Evolutionary conservation across 139 green algal species (phyloP).

Genomic region (Chlamydomonas eustigma): DNA sequence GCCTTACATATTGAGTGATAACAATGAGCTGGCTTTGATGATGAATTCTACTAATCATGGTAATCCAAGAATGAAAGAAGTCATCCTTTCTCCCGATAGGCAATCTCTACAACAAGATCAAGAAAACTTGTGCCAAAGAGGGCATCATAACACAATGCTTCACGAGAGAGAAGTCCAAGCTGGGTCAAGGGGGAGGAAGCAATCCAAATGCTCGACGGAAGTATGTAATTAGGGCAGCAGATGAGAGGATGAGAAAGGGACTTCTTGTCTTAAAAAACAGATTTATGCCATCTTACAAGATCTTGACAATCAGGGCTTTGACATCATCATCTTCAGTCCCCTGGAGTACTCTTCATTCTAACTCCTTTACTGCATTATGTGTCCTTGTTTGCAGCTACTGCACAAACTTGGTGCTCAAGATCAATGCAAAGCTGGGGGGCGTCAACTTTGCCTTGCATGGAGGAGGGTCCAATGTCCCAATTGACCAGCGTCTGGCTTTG

Average conservation of each 20-base stretch:
- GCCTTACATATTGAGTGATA: background rate
- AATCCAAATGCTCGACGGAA: background rate
- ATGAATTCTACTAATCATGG: background rate
- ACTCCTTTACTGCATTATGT: background rate
- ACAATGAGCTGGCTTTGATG: background rate
- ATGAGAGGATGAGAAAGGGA: no score
- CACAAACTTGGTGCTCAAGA: constrained; percentile 39
- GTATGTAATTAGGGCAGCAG: background rate
- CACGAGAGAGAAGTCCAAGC: background rate
- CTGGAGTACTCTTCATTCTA: background rate
- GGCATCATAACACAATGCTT: constrained; percentile 2
- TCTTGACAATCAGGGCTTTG: background rate
- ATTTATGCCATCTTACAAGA: background rate
- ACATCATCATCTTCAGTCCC: background rate
- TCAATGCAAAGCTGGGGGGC: constrained; percentile 71
- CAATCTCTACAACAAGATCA: background rate
- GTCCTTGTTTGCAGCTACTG: background rate
- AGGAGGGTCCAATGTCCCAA: background rate
- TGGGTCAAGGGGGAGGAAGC: background rate
- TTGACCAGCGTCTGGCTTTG: background rate
- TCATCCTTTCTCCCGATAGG: background rate
- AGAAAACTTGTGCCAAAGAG: background rate
- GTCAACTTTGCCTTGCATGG: constrained; percentile 32
- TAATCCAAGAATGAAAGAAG: background rate
- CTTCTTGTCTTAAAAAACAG: background rate